A percentile compares a stretch with the other conserved stretches of the same genome.
Conservation (phyloP, 1,139 yeast species). For the Debaryomyces robertsiae region DNA sequence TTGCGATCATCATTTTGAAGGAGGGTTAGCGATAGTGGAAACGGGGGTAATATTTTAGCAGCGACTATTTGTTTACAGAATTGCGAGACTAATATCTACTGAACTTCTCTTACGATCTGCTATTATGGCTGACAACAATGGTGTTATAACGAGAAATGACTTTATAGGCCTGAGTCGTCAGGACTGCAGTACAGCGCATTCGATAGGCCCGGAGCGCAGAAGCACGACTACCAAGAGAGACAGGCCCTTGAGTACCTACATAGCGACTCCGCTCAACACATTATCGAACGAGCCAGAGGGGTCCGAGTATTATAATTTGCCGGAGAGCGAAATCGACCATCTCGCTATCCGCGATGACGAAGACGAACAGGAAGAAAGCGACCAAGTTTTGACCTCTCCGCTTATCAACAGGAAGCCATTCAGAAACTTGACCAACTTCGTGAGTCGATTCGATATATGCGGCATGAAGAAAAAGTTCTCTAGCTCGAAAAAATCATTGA, state of each 20-base stretch:
- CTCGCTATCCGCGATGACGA: conserved; percentile 5
- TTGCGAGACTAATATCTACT: background rate
- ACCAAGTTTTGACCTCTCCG: conserved; percentile 20
- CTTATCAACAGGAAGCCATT: conserved; percentile 28
- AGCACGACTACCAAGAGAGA: conserved; percentile 22
- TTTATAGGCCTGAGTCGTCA: conserved; percentile 1
- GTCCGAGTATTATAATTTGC: conserved; percentile 7
- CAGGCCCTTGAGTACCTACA: conserved; percentile 33
- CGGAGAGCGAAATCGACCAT: conserved; percentile 3
- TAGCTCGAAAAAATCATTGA: conserved; percentile 21
- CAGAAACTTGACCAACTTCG: conserved; percentile 29
- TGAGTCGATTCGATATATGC: conserved; percentile 28
- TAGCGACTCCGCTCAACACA: conserved; percentile 37
- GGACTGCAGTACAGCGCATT: background rate
- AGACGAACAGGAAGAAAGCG: conserved; percentile 12
- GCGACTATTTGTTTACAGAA: too few species aligned
- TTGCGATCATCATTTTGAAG: conserved; percentile 1
- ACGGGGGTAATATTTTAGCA: too few species aligned
- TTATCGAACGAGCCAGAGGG: conserved; percentile 1
- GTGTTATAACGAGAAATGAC: conserved; percentile 4
- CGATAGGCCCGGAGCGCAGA: conserved; percentile 3
- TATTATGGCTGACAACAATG: background rate
- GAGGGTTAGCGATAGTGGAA: conserved; percentile 3
- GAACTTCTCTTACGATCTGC: background rate
- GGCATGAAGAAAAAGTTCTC: conserved; percentile 24